These are phyloP conservation scores for Oenanthe javanica DNA, from an alignment of 140 eudicot species.

Conservation along the genomic window DNA sequence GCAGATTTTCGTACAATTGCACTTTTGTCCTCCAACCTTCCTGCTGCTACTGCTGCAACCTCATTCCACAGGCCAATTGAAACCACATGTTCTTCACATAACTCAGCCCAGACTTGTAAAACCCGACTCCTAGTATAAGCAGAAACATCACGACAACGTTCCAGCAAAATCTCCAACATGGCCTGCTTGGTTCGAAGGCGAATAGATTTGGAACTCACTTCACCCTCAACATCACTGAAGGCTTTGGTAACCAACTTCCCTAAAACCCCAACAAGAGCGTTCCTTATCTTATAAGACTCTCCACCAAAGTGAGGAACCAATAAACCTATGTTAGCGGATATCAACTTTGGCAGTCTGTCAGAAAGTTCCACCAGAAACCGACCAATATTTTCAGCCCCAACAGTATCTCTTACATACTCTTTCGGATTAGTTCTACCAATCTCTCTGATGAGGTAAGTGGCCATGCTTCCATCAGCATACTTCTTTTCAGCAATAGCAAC, in stretches of 20 bases:
- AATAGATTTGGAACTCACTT: conserved; percentile 76
- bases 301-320: conserved; percentile 95
- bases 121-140: conserved; percentile 95
- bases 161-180: conserved; percentile 90
- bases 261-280: conserved; percentile 89
- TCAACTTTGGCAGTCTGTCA: conserved; percentile 77
- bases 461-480: conserved; percentile 82
- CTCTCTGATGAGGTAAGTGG: conserved; percentile 69
- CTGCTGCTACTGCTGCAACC: conserved; percentile 87
- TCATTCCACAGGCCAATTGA: conserved; percentile 96
- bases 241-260: conserved; percentile 90
- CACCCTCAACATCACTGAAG: conserved; percentile 80
- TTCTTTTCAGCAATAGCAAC: conserved; percentile 83
- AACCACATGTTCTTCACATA: conserved; percentile 87
- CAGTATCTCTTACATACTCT: conserved; percentile 77
- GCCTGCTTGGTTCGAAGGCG: conserved; percentile 96
- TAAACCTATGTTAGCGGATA: conserved; percentile 85
- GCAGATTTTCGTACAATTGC: conserved; percentile 95
- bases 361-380: conserved; percentile 92
- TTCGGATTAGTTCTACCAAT: conserved; percentile 88
- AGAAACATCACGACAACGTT: conserved; percentile 91
- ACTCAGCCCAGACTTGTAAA: conserved; percentile 90
- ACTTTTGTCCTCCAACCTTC: conserved; percentile 92
- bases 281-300: conserved; percentile 91
- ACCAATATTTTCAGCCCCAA: conserved; percentile 90